These are phyloP conservation scores for Metschnikowia koreensis DNA, from an alignment of 805 yeast species.

Conservation along the genomic window DNA sequence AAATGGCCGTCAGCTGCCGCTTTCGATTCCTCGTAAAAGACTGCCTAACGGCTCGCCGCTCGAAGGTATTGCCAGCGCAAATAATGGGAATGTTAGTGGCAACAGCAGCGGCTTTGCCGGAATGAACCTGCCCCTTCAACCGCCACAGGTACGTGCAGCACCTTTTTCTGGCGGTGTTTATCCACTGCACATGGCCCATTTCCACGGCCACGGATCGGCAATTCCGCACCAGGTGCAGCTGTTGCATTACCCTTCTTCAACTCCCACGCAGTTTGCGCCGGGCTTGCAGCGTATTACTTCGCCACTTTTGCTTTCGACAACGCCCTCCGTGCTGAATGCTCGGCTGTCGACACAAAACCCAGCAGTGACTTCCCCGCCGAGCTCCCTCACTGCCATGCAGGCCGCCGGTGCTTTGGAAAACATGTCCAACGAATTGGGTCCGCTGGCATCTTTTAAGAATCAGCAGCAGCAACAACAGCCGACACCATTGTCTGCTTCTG, in stretches of 20 bases:
- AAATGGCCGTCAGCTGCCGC: constrained; percentile 15
- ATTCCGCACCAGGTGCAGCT: constrained; percentile 45
- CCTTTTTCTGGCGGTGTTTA: constrained; percentile 10
- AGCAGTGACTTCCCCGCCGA: constrained; percentile 11
- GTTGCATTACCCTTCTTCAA: constrained; percentile 62
- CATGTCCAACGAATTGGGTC: constrained; percentile 45
- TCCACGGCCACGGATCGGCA: constrained; percentile 20
- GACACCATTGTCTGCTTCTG: background rate
- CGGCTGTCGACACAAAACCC: constrained; percentile 15
- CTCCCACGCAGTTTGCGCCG: constrained; percentile 70
- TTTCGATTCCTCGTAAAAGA: constrained; percentile 8
- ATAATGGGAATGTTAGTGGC: background rate
- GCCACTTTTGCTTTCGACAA: constrained; percentile 57
- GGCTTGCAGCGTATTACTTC: constrained; percentile 62
- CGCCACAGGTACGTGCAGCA: constrained; percentile 3
- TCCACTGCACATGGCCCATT: constrained; percentile 20
- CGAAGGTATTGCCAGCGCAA: background rate
- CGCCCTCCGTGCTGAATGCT: constrained; percentile 43
- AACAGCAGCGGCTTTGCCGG: constrained; percentile 1
- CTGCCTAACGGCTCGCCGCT: constrained; percentile 16
- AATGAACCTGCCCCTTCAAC: constrained; percentile 18
- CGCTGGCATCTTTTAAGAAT: constrained; percentile 40
- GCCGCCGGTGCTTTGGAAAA: constrained; percentile 47
- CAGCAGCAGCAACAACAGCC: background rate
- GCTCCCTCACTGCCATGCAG: constrained; percentile 26